Conservation (phyloP, 306 rosid genomes). For the Bauhinia variegata region DNA sequence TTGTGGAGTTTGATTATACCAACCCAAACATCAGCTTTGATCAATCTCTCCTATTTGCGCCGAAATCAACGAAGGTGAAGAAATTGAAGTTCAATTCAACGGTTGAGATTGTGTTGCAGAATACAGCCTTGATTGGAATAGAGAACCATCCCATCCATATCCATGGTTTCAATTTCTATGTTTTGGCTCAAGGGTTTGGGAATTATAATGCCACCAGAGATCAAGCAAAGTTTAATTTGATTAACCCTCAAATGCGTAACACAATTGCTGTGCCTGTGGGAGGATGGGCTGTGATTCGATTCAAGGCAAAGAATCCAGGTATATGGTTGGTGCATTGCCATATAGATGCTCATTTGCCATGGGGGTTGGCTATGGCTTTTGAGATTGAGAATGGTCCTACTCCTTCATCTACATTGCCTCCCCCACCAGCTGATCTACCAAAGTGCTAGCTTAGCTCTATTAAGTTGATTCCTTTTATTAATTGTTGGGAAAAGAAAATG, state of each 20-base stretch:
- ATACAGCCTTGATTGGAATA: neutral
- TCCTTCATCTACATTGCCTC: constrained; percentile 43
- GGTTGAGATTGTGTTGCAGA: constrained; percentile 53
- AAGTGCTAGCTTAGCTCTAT: constrained; percentile 34
- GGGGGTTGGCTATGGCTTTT: constrained; percentile 56
- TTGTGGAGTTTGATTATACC: too few species aligned
- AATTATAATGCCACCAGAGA: constrained; percentile 42
- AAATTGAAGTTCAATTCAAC: constrained; percentile 49
- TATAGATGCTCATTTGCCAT: constrained; percentile 57
- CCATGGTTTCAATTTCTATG: too few species aligned
- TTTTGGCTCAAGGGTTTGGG: too few species aligned
- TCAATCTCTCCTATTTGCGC: too few species aligned
- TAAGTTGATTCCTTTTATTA: too few species aligned
- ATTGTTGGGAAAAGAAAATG: too few species aligned
- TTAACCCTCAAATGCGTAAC: constrained; percentile 49
- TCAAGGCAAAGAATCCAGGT: too few species aligned
- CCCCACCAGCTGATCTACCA: constrained; percentile 64
- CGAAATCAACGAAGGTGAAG: constrained; percentile 50
- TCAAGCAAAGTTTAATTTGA: constrained; percentile 41
- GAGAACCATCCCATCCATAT: too few species aligned
- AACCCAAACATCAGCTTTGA: too few species aligned
- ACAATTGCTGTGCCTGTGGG: constrained; percentile 54
- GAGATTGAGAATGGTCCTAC: constrained; percentile 29
- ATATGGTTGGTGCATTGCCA: constrained; percentile 47
- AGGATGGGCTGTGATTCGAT: constrained; percentile 66